A percentile compares a stretch with the other conserved stretches of the same genome.
phyloP scores from a whole-genome alignment of 306 rosid species.

The Myrica gale region DNA sequence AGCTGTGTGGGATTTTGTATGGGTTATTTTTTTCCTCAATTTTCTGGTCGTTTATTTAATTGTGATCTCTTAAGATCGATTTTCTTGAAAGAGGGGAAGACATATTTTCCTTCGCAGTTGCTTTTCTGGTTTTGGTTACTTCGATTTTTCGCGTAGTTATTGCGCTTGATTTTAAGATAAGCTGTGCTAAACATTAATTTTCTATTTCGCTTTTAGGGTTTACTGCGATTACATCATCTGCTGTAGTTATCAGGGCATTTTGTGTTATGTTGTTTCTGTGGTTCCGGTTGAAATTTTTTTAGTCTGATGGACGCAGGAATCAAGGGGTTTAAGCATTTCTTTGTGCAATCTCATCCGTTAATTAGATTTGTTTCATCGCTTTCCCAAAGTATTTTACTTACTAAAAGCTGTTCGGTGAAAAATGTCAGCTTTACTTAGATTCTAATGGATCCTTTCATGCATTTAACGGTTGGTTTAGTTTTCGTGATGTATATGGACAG shows the following conservation, averaged over 20 bases:
- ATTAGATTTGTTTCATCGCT: conserved; percentile 19
- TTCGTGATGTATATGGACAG: background rate
- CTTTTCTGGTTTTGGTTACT: conserved; percentile 10
- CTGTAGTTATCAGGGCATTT: conserved; percentile 9
- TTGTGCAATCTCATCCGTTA: conserved; percentile 4
- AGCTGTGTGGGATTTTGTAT: conserved; percentile 9
- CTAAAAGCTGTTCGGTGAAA: background rate
- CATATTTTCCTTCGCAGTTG: conserved; percentile 18
- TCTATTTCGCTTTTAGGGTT: conserved; percentile 15
- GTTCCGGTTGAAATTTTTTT: conserved; percentile 4
- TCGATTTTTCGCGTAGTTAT: conserved; percentile 23
- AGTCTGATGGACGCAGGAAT: conserved; percentile 17
- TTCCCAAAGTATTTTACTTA: background rate
- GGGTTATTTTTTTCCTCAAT: background rate
- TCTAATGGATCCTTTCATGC: background rate
- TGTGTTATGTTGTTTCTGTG: conserved; percentile 13
- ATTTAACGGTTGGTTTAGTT: conserved; percentile 1
- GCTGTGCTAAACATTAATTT: conserved; percentile 17
- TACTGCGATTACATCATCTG: conserved; percentile 17
- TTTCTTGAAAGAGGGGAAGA: conserved; percentile 26
- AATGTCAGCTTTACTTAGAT: background rate
- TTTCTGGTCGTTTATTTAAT: conserved; percentile 34
- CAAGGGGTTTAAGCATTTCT: conserved; percentile 30
- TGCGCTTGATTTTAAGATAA: conserved; percentile 22
- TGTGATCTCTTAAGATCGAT: conserved; percentile 46